Evolutionary conservation across 1,284 basidiomycete species (phyloP).

Genomic region (Lignosus rhinocerotis): DNA sequence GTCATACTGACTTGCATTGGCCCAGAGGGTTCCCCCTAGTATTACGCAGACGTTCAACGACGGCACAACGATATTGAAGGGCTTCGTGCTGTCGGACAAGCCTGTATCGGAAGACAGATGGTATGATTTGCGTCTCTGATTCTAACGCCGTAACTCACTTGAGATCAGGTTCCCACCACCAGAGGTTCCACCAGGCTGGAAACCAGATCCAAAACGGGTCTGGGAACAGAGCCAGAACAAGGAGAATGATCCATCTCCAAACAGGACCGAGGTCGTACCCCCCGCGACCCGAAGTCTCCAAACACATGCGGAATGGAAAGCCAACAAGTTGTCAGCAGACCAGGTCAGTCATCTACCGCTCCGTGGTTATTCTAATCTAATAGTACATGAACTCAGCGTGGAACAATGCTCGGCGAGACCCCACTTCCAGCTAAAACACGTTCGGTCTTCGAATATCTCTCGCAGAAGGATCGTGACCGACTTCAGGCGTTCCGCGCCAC

Average conservation of each 20-base stretch:
- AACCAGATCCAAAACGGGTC: conserved; percentile 76
- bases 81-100: conserved; percentile 73
- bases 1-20: conserved; percentile 7
- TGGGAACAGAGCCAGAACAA: conserved; percentile 63
- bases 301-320: conserved; percentile 51
- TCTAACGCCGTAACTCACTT: conserved; percentile 7
- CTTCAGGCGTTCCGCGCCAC: conserved; percentile 63
- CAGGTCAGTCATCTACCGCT: conserved; percentile 45
- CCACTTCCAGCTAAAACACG: conserved; percentile 66
- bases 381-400: conserved; percentile 55
- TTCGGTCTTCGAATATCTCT: conserved; percentile 93
- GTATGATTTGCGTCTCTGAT: conserved; percentile 44
- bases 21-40: conserved; percentile 20
- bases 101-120: conserved; percentile 74
- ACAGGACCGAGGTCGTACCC: conserved; percentile 11
- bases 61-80: conserved; percentile 71
- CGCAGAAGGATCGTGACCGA: conserved; percentile 86
- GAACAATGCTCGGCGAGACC: conserved; percentile 80
- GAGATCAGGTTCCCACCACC: conserved; percentile 76
- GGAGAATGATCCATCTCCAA: conserved; percentile 42
- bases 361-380: conserved; percentile 5
- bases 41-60: conserved; percentile 48
- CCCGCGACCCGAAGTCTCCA: conserved; percentile 12
- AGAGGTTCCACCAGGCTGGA: conserved; percentile 82
- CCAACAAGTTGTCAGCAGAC: conserved; percentile 59